A percentile compares a stretch with the other conserved stretches of the same genome.
Conservation (phyloP, 306 rosid genomes). For the Psophocarpus tetragonolobus region DNA sequence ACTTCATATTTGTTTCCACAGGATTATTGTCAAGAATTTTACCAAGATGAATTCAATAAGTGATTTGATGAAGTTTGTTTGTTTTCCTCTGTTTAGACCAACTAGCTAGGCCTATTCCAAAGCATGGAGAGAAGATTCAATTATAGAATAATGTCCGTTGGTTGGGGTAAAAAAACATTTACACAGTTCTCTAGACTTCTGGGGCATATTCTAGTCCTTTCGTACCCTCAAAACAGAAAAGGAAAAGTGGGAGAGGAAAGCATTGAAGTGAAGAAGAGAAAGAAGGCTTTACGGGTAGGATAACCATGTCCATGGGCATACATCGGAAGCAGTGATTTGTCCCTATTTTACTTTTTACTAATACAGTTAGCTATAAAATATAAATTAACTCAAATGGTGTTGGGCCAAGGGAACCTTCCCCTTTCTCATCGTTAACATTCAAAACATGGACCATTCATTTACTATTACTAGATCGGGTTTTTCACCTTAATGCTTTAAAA, state of each 20-base stretch:
- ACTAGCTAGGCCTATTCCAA: background rate
- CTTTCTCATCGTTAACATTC: slow-evolving; percentile 29
- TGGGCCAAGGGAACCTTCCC: slow-evolving; percentile 47
- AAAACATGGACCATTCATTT: slow-evolving; percentile 32
- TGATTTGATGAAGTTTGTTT: background rate
- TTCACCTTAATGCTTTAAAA: too few relatives aligned
- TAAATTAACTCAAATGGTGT: slow-evolving; percentile 32
- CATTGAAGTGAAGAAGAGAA: background rate
- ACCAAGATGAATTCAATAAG: background rate
- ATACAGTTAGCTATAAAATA: slow-evolving; percentile 14
- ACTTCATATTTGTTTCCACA: background rate
- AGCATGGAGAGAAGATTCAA: background rate
- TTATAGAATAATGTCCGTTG: background rate
- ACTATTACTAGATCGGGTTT: background rate
- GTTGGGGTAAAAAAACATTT: background rate
- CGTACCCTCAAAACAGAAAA: background rate
- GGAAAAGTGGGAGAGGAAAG: background rate
- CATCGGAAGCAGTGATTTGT: slow-evolving; percentile 45
- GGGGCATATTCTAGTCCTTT: background rate
- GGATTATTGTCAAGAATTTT: background rate
- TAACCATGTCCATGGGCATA: slow-evolving; percentile 59
- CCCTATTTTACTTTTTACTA: slow-evolving; percentile 27
- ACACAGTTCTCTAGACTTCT: background rate
- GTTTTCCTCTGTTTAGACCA: background rate
- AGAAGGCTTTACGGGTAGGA: slow-evolving; percentile 1